phyloP scores from a whole-genome alignment of 768 basidiomycete genomes.

The Tylopilus felleus region DNA sequence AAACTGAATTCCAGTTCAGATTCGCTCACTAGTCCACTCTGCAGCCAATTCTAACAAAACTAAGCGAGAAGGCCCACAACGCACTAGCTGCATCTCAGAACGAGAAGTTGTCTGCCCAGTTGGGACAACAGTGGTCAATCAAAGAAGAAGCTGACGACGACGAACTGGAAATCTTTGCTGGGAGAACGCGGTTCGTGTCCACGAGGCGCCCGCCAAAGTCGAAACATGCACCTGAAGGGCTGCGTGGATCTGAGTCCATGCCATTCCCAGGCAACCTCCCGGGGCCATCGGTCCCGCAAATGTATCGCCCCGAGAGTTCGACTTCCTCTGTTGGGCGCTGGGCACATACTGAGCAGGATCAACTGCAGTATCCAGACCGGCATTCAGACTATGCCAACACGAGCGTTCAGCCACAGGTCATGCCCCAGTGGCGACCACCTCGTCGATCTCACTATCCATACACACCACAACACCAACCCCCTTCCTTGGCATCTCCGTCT shows the following conservation, averaged over 20 bases:
- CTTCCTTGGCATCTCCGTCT: conserved; percentile 3
- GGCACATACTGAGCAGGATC: conserved; percentile 17
- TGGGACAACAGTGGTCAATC: conserved; percentile 48
- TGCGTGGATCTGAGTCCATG: conserved; percentile 3
- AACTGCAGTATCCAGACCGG: not conserved
- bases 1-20: not conserved
- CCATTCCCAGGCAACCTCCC: not conserved
- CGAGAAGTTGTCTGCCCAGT: conserved; percentile 29
- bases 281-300: conserved; percentile 3
- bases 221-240: conserved; percentile 8
- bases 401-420: conserved; percentile 7
- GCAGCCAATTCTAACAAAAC: conserved; percentile 53
- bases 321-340: conserved; percentile 16
- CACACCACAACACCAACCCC: conserved; percentile 14
- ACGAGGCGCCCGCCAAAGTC: conserved; percentile 35
- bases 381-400: conserved; percentile 6
- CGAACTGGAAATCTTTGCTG: conserved; percentile 67
- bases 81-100: conserved; percentile 44
- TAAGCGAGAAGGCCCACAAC: conserved; percentile 64
- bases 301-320: conserved; percentile 16
- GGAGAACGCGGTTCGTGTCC: conserved; percentile 60
- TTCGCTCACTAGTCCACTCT: conserved; percentile 1
- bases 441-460: conserved; percentile 29
- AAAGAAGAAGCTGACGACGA: conserved; percentile 54
- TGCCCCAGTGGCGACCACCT: conserved; percentile 28